Evolutionary conservation across 495 filamentous ascomycete genomes (phyloP).

Genomic region (Hypoxylon fragiforme): DNA sequence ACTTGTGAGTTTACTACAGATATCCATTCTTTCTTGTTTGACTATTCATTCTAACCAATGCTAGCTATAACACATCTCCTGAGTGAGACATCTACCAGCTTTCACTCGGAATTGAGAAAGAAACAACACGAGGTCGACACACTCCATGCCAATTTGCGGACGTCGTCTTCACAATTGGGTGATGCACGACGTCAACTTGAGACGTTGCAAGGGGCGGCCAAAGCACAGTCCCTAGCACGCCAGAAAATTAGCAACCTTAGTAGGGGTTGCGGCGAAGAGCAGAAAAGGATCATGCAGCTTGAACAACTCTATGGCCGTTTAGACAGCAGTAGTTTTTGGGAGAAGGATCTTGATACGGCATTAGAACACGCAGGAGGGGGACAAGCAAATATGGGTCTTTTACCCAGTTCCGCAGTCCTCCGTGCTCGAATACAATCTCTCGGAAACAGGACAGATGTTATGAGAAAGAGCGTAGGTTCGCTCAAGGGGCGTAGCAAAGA

Average conservation of each 20-base stretch:
- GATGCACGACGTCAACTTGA: conserved; percentile 73
- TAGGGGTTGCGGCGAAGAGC: conserved; percentile 53
- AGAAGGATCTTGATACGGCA: conserved; percentile 40
- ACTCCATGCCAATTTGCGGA: conserved; percentile 74
- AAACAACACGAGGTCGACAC: conserved; percentile 83
- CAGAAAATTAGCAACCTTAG: conserved; percentile 54
- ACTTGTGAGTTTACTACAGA: conserved; percentile 56
- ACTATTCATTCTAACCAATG: conserved; percentile 8
- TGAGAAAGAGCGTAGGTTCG: conserved; percentile 57
- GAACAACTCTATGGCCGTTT: conserved; percentile 44
- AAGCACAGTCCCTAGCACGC: conserved; percentile 47
- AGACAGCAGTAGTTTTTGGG: conserved; percentile 43
- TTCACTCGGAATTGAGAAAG: conserved; percentile 71
- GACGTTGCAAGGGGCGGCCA: conserved; percentile 60
- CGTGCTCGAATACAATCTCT: conserved; percentile 49
- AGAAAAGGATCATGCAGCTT: conserved; percentile 42
- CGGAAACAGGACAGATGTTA: conserved; percentile 60
- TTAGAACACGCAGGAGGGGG: conserved; percentile 25
- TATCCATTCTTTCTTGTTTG: background rate
- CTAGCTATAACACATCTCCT: conserved; percentile 75
- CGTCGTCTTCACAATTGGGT: conserved; percentile 74
- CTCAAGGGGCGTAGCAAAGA: conserved; percentile 66
- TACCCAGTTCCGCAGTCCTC: conserved; percentile 47
- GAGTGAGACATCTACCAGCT: conserved; percentile 69
- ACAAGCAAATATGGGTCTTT: conserved; percentile 15